Conservation (phyloP, 495 filamentous ascomycete species). For the Trichocladium antarcticum region DNA sequence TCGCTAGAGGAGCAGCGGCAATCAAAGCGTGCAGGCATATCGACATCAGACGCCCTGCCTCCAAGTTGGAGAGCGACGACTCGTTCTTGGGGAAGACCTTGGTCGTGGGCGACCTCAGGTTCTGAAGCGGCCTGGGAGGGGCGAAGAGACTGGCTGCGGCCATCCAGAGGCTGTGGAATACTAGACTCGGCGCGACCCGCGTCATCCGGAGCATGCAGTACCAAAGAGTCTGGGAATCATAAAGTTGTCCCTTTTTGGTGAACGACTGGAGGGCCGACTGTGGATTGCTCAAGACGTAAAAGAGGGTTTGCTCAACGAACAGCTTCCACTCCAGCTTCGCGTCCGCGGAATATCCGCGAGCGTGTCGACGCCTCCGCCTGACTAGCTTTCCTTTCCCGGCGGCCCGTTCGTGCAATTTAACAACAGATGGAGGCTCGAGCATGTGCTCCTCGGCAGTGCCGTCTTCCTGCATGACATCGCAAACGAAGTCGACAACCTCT, state of each 20-base stretch:
- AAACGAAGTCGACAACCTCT: constrained; percentile 42
- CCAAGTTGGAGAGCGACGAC: constrained; percentile 29
- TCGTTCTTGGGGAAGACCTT: constrained; percentile 31
- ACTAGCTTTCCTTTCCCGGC: constrained; percentile 25
- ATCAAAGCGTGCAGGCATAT: constrained; percentile 45
- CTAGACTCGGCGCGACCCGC: constrained; percentile 40
- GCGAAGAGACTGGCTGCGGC: constrained; percentile 56
- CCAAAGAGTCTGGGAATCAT: constrained; percentile 42
- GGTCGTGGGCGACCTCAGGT: constrained; percentile 29
- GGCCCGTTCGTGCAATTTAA: constrained; percentile 18
- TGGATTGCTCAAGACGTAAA: constrained; percentile 59
- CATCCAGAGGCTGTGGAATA: constrained; percentile 70
- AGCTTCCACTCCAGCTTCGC: constrained; percentile 38
- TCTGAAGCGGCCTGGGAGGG: constrained; percentile 47
- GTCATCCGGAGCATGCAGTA: constrained; percentile 45
- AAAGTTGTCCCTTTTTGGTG: constrained; percentile 33
- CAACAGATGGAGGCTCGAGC: constrained; percentile 31
- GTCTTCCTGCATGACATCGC: constrained; percentile 43
- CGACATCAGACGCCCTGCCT: constrained; percentile 41
- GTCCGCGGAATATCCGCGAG: constrained; percentile 12
- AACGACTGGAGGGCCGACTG: constrained; percentile 57
- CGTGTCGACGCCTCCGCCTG: constrained; percentile 25
- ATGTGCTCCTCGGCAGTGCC: constrained; percentile 38
- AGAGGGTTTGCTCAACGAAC: constrained; percentile 65
- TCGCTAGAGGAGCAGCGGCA: constrained; percentile 41